These are phyloP conservation scores for Microdochium trichocladiopsis DNA, from an alignment of 2,329 filamentous ascomycete species.

Conservation along the genomic window DNA sequence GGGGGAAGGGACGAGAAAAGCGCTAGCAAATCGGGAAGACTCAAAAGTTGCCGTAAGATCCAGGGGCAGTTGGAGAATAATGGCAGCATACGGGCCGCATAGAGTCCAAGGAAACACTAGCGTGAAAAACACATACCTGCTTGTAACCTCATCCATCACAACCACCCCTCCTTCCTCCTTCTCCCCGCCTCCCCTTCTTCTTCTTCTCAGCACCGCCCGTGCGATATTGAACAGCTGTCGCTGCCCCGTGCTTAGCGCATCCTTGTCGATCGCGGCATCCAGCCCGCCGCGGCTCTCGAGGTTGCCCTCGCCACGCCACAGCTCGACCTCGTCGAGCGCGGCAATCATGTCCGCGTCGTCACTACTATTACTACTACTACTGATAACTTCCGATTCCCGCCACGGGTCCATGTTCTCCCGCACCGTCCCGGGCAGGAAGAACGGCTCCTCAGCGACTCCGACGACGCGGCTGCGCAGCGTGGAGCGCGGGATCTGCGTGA, in stretches of 20 bases:
- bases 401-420: constrained; percentile 11
- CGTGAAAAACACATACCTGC: not conserved
- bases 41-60: no score
- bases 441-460: constrained; percentile 10
- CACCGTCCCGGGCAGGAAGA: constrained; percentile 8
- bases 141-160: not conserved
- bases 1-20: no score
- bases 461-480: constrained; percentile 7
- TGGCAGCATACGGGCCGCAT: no score
- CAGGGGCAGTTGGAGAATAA: no score
- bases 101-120: no score
- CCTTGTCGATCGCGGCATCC: not conserved
- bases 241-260: not conserved
- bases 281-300: not conserved
- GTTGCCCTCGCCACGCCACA: constrained; percentile 7
- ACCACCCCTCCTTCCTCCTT: not conserved
- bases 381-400: constrained; percentile 3
- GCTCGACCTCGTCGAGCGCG: constrained; percentile 6
- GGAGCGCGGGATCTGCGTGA: constrained; percentile 1
- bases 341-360: constrained; percentile 1
- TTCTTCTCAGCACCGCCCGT: not conserved
- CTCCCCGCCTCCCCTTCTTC: no score
- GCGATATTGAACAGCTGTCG: not conserved
- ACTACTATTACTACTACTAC: no score
- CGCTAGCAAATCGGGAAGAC: no score